Percentiles rank a stretch among this genome's conserved stretches.
Evolutionary conservation across 1,139 yeast genomes (phyloP).

Genomic region (Suhomyces choctaworum): DNA sequence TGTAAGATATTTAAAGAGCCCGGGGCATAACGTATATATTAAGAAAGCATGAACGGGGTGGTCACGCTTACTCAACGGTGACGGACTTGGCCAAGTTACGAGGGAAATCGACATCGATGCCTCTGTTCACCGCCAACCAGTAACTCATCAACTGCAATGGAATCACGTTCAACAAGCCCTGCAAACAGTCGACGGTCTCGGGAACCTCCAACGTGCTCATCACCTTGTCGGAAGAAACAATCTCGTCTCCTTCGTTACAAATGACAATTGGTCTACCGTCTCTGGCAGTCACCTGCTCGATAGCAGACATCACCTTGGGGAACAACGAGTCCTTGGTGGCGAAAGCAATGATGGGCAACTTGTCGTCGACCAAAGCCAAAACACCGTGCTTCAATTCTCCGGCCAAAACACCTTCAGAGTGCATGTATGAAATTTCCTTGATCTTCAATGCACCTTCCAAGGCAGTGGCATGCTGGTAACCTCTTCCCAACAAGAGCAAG

Average conservation of each 20-base stretch:
- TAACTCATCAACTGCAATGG: slow-evolving; percentile 96
- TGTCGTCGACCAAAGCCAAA: slow-evolving; percentile 91
- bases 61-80: slow-evolving; percentile 72
- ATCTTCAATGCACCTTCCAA: slow-evolving; percentile 98
- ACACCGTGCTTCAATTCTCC: slow-evolving; percentile 99
- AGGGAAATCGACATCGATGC: slow-evolving; percentile 97
- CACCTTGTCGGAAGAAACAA: slow-evolving; percentile 53
- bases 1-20: slow-evolving; percentile 5
- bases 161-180: slow-evolving; percentile 91
- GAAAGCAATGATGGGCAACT: slow-evolving; percentile 90
- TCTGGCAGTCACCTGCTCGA: slow-evolving; percentile 96
- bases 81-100: slow-evolving; percentile 98
- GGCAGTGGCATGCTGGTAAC: slow-evolving; percentile 96
- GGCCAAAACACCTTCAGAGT: slow-evolving; percentile 98
- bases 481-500: slow-evolving; percentile 89
- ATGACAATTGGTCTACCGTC: slow-evolving; percentile 95
- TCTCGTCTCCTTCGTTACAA: slow-evolving; percentile 84
- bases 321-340: slow-evolving; percentile 97
- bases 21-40: slow-evolving; percentile 7
- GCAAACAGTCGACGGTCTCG: slow-evolving; percentile 93
- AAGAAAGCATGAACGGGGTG: slow-evolving; percentile 4
- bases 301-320: slow-evolving; percentile 94
- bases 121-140: slow-evolving; percentile 95
- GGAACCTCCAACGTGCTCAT: slow-evolving; percentile 85
- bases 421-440: slow-evolving; percentile 98